phyloP scores from a whole-genome alignment of 805 yeast genomes.

The Ogataea populi-albae region DNA sequence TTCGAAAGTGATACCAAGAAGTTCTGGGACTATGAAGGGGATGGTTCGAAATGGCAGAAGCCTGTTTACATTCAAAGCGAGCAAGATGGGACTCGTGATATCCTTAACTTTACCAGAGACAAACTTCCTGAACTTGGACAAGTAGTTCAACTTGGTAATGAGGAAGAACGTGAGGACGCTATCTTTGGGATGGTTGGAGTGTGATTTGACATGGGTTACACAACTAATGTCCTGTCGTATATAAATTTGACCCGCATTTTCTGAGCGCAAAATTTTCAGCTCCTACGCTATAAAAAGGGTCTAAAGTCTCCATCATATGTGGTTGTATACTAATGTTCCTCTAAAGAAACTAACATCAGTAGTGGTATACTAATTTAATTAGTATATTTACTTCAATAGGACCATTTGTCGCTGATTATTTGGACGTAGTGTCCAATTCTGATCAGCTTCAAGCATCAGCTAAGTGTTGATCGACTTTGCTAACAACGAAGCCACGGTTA shows the following conservation, averaged over 20 bases:
- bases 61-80: slow-evolving; percentile 28
- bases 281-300: too few relatives aligned
- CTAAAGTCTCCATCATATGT: too few relatives aligned
- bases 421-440: slow-evolving; percentile 39
- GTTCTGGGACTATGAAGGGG: slow-evolving; percentile 62
- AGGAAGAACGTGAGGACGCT: slow-evolving; percentile 29
- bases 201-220: slow-evolving; percentile 6
- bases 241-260: slow-evolving; percentile 2
- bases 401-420: slow-evolving; percentile 42
- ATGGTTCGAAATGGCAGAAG: slow-evolving; percentile 51
- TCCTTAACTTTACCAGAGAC: slow-evolving; percentile 1
- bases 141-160: slow-evolving; percentile 32
- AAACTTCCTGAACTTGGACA: slow-evolving; percentile 14
- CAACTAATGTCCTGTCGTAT: slow-evolving; percentile 1
- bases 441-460: slow-evolving; percentile 45
- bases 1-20: slow-evolving; percentile 31
- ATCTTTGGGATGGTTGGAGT: slow-evolving; percentile 30
- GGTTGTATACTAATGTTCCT: slow-evolving; percentile 22
- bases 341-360: slow-evolving; percentile 56
- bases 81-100: neutral
- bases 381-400: slow-evolving; percentile 54
- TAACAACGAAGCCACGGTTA: slow-evolving; percentile 71
- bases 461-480: slow-evolving; percentile 64
- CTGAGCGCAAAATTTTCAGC: slow-evolving; percentile 7
- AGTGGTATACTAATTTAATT: slow-evolving; percentile 72